A percentile compares a stretch with the other conserved stretches of the same genome.
phyloP scores from a whole-genome alignment of 208 protist species.

The Herpetomonas tarakana region DNA sequence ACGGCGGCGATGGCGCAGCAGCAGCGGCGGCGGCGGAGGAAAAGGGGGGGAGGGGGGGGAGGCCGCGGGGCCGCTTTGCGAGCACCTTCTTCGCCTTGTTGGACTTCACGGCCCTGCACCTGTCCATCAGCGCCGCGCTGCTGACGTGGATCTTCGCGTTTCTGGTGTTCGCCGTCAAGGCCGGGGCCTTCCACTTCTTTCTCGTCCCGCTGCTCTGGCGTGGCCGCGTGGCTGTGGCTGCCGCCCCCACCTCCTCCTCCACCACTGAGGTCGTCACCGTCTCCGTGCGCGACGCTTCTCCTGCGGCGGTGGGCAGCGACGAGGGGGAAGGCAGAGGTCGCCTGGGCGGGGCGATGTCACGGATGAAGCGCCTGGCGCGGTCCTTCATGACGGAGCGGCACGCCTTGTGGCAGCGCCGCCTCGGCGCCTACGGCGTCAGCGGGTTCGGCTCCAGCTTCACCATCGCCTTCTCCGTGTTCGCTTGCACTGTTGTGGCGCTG shows the following conservation, averaged over 20 bases:
- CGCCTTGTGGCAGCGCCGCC: not conserved
- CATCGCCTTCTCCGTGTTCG: constrained; percentile 3
- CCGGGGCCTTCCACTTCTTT: constrained; percentile 12
- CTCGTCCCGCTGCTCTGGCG: constrained; percentile 13
- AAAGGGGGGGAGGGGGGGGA: too few relatives aligned
- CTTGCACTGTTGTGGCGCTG: not conserved
- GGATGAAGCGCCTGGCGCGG: not conserved
- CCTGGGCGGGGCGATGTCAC: not conserved
- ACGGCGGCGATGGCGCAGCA: not conserved
- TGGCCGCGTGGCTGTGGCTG: not conserved
- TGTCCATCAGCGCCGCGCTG: constrained; percentile 11
- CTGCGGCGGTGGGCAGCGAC: not conserved
- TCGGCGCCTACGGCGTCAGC: constrained; percentile 11
- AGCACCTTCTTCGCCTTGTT: not conserved
- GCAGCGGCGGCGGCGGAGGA: too few relatives aligned
- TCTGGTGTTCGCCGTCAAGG: constrained; percentile 5
- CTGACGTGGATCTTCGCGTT: constrained; percentile 12
- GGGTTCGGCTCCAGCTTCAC: constrained; percentile 15
- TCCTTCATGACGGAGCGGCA: not conserved
- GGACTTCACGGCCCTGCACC: constrained; percentile 7
- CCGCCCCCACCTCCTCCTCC: not conserved
- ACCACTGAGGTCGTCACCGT: not conserved
- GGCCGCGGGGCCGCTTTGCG: not conserved
- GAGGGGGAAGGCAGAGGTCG: not conserved
- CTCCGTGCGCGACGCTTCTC: not conserved